Evolutionary conservation across 2,329 filamentous ascomycete species (phyloP), one percentile per base, ranked within the genome.

Genomic region (Rutstroemia sydowiana): DNA sequence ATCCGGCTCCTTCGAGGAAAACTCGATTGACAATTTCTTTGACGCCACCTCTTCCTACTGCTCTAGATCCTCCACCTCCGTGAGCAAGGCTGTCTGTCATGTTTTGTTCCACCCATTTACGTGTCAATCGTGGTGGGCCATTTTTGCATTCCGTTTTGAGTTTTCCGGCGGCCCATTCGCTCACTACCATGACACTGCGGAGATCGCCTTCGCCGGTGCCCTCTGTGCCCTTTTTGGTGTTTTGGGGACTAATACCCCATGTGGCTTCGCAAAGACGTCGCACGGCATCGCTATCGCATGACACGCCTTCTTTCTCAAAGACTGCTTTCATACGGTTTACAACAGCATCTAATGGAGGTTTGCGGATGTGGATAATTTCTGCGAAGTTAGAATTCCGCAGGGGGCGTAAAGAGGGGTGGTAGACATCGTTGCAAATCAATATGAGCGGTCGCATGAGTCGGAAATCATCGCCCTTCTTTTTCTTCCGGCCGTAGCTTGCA

Each of bases 391-490:
- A 91, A 57, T 92, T 87, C n/a, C 93, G 82, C 7, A 98, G 74
- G 0, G 88, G 90, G 26, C 90, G 81, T 37, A 98, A 76, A 18
- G 91, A 88, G 3, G 92, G 84, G 60, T 95, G 90, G 64, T 98
- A 98, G 1, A 97, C 82, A 67, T 98, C 95, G 63, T 98, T 98
- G 73, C 93, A 98, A 61, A 98, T 93, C 44, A 98, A 75, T 46
- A 98, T 89, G 28, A 98, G 74, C 0, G 93, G 93, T 42, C 93
- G 79, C 70, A 95, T 79, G 56, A 96, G 78, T 39, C 87, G 81
- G 65, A 98, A 98, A 53, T 84, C 85, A 63, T 97, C 92, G 0
- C 84, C 85, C 66, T 89, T 88, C 69, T 82, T 87, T 59, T 75
- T 79, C 44, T 67, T 65, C 55, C 75, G 69, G 39, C 50, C 32